Percentiles rank a stretch among this genome's conserved stretches.
Evolutionary conservation across 73 alveolate species (phyloP).

Genomic region (Tetrahymena elliotti): DNA sequence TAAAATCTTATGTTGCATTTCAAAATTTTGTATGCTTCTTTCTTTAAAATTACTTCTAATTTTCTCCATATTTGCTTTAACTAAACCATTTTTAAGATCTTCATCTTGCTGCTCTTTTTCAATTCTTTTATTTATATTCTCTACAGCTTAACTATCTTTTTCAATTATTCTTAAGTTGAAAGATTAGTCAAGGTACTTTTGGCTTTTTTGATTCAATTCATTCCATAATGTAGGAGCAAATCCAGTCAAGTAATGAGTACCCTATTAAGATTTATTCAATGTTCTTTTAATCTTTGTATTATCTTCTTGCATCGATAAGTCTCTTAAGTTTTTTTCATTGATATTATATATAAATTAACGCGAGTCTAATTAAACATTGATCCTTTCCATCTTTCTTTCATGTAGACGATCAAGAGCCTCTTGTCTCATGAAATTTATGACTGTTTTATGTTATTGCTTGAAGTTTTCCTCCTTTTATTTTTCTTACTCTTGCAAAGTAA

Average conservation of each 20-base stretch:
- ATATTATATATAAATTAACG: neutral
- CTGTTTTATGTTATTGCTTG: neutral
- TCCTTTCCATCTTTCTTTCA: neutral
- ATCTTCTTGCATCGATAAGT: neutral
- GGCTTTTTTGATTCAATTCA: neutral
- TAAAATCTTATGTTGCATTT: neutral
- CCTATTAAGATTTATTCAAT: neutral
- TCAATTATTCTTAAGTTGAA: neutral
- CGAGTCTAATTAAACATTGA: neutral
- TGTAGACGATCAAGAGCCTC: neutral
- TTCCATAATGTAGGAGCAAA: neutral
- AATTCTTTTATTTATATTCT: neutral
- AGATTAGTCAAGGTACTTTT: neutral
- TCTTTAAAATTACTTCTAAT: neutral
- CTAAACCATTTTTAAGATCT: neutral
- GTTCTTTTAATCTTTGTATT: neutral
- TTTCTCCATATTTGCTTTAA: neutral
- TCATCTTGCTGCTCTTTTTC: neutral
- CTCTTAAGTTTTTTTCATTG: neutral
- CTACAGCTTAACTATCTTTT: neutral
- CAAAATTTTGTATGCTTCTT: neutral
- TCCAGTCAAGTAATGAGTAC: neutral
- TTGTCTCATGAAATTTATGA: neutral
- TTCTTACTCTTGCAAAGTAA: neutral
- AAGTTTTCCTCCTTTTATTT: neutral